Percentiles rank a stretch among this genome's conserved stretches.
phyloP scores from a whole-genome alignment of 768 basidiomycete species.

The Udeniomyces megalosporus region DNA sequence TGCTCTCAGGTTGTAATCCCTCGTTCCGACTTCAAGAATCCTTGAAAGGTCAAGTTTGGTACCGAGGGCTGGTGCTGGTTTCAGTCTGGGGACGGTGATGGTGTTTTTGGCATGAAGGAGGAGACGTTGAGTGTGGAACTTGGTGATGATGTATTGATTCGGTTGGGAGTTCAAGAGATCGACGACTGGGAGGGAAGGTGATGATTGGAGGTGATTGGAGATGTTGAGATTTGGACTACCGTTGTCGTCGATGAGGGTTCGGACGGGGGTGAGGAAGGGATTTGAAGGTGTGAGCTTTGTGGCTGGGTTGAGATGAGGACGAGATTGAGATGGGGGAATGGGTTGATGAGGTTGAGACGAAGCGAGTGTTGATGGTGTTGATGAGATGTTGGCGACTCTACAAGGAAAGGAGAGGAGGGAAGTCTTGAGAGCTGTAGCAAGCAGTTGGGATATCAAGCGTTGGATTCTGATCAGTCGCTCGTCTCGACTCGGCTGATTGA shows the following conservation, averaged over 20 bases:
- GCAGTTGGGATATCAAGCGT: background rate
- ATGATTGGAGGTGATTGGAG: background rate
- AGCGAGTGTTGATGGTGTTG: background rate
- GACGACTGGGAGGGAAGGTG: background rate
- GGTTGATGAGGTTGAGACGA: background rate
- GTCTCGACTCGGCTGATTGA: background rate
- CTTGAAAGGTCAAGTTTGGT: conserved; percentile 66
- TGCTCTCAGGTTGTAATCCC: conserved; percentile 72
- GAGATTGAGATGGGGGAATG: conserved; percentile 27
- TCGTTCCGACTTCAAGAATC: conserved; percentile 85
- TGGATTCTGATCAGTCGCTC: too few relatives aligned
- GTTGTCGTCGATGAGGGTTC: background rate
- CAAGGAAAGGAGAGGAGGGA: too few relatives aligned
- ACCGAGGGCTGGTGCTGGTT: conserved; percentile 55
- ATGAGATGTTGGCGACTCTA: too few relatives aligned
- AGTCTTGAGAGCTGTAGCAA: too few relatives aligned
- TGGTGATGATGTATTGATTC: conserved; percentile 77
- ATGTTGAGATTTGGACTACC: background rate
- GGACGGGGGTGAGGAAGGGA: background rate
- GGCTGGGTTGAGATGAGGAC: conserved; percentile 31
- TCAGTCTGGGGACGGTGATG: conserved; percentile 81
- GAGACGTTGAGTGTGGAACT: conserved; percentile 72
- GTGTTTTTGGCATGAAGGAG: conserved; percentile 78
- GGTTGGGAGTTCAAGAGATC: conserved; percentile 49
- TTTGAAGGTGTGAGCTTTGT: too few relatives aligned